These are phyloP conservation scores for Calonectria hongkongensis DNA, from an alignment of 2,329 filamentous ascomycete species.

Conservation along the genomic window DNA sequence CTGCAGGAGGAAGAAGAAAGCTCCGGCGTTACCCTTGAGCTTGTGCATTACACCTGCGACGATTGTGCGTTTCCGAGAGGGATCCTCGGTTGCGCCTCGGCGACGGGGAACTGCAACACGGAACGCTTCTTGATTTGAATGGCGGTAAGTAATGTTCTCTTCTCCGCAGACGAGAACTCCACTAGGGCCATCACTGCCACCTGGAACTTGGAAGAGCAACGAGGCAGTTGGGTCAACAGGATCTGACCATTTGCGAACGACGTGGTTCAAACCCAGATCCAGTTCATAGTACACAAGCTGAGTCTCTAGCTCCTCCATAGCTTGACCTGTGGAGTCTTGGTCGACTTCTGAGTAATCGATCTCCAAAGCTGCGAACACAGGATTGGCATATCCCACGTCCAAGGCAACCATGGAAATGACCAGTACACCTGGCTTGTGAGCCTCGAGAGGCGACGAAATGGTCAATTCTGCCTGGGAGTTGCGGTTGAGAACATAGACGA, in stretches of 20 bases:
- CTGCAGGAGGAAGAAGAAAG: conserved; percentile 98
- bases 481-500: conserved; percentile 98
- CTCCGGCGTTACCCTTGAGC: conserved; percentile 85
- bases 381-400: conserved; percentile 97
- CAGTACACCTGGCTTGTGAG: conserved; percentile 92
- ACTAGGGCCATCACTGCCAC: conserved; percentile 93
- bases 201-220: conserved; percentile 95
- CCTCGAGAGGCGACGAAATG: conserved; percentile 97
- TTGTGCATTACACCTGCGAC: conserved; percentile 98
- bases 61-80: conserved; percentile 90
- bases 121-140: conserved; percentile 94
- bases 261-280: conserved; percentile 96
- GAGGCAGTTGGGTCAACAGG: conserved; percentile 92
- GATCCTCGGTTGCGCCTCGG: conserved; percentile 92
- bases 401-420: conserved; percentile 91
- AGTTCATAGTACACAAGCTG: conserved; percentile 97
- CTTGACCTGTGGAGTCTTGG: conserved; percentile 90
- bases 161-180: conserved; percentile 96
- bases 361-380: conserved; percentile 95
- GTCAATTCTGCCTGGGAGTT: conserved; percentile 96
- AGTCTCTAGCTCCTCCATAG: conserved; percentile 88
- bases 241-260: conserved; percentile 97
- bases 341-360: conserved; percentile 95
- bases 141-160: conserved; percentile 96
- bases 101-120: conserved; percentile 92